Evolutionary conservation across 306 rosid genomes (phyloP), one percentile per base, ranked within the genome.

Genomic region (Morella rubra): DNA sequence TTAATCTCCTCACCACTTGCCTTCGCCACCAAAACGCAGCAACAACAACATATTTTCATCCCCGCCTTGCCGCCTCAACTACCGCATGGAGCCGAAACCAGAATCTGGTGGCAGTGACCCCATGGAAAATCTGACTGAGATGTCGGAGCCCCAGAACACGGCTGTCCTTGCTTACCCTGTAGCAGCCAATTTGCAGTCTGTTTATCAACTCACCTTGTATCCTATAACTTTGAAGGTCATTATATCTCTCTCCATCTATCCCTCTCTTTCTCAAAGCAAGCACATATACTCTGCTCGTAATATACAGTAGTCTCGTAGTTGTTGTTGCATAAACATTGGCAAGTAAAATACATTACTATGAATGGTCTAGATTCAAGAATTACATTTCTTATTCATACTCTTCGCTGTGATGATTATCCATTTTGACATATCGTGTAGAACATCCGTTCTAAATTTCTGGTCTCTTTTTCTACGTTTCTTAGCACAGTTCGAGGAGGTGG

Each of bases 401-500:
- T 74, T 76, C 19, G 51, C 53, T 54, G 27, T 32, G 12, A 71
- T 69, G 59, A 52, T 67, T 6, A 52, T 22, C 8, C 53, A 52
- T 64, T 12, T 12, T 15, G 60, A 53, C 41, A 61, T 50, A 60
- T 61, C 46, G 42, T 16, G 69, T 4, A 49, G 41, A 32, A 27
- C 44, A n/a, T 32, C 20, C 7, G 18, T 75, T 44, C 83, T 71
- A 69, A 77, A 67, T 41, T 49, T 65, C n/a, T 76, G 40, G 54
- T 71, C 51, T 69, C 0, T 74, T 46, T 80, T 3, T 80, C 0
- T 32, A 32, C 64, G 47, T 73, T 67, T 66, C 54, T 77, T 76
- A 71, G 86, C 22, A 42, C 90, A 95, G 99, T 95, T 95, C 81
- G 97, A 95, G 86, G 98, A 95, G 67, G 74, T 92, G 80, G 89